Evolutionary conservation across 495 filamentous ascomycete species (phyloP).

Genomic region (Usnea hakonensis): DNA sequence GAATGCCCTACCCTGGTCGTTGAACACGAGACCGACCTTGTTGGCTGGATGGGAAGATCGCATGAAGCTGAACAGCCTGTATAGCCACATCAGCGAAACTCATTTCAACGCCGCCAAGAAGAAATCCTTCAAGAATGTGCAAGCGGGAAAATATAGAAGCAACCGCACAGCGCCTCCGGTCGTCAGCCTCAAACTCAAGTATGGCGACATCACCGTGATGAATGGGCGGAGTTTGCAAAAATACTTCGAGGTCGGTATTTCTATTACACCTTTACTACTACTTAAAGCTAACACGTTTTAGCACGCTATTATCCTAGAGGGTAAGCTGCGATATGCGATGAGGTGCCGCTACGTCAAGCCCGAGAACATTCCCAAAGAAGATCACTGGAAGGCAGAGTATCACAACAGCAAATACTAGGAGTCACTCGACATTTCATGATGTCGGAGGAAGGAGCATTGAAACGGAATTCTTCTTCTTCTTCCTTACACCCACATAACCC

Average conservation of each 20-base stretch:
- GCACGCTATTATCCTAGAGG: constrained; percentile 53
- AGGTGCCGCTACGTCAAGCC: constrained; percentile 19
- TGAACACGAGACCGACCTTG: background rate
- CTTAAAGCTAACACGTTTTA: constrained; percentile 28
- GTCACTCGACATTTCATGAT: no score
- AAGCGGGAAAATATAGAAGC: constrained; percentile 23
- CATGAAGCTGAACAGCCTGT: constrained; percentile 28
- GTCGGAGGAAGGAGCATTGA: no score
- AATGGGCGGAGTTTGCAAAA: constrained; percentile 64
- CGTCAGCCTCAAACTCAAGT: constrained; percentile 46
- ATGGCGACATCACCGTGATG: constrained; percentile 83
- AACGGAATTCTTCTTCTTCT: no score
- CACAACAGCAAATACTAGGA: no score
- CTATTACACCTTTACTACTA: background rate
- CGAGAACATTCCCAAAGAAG: background rate
- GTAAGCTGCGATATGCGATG: constrained; percentile 55
- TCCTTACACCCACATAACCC: no score
- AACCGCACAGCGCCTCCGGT: constrained; percentile 10
- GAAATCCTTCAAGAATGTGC: no score
- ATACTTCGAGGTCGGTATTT: constrained; percentile 55
- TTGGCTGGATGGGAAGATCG: constrained; percentile 31
- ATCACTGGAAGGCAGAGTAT: constrained; percentile 9
- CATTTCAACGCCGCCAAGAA: constrained; percentile 20
- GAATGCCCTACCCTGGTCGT: background rate
- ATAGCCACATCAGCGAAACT: constrained; percentile 13